A percentile compares a stretch with the other conserved stretches of the same genome.
Evolutionary conservation across 768 basidiomycete species (phyloP).

Genomic region (Rhizopogon vesiculosus): DNA sequence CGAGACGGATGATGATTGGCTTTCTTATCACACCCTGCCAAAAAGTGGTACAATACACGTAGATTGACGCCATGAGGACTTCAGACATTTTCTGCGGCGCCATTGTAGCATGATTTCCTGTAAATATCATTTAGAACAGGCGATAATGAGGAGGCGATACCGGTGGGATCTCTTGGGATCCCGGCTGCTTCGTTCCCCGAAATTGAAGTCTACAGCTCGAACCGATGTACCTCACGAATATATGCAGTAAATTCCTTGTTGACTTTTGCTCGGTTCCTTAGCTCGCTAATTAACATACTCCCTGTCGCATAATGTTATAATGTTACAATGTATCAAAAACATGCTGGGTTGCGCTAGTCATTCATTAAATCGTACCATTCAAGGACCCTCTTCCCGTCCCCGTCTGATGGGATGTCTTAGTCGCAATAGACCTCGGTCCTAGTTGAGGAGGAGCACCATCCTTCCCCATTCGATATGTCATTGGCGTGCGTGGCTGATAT

Average conservation of each 20-base stretch:
- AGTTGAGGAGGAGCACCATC: constrained; percentile 11
- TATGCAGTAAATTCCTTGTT: too few species aligned
- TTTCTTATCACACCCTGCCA: neutral
- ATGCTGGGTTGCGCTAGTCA: too few species aligned
- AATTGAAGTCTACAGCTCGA: too few species aligned
- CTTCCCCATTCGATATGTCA: constrained; percentile 11
- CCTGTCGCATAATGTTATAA: too few species aligned
- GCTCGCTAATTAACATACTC: too few species aligned
- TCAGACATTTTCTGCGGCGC: neutral
- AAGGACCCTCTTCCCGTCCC: too few species aligned
- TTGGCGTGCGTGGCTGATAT: constrained; percentile 22
- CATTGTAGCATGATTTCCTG: neutral
- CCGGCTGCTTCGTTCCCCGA: too few species aligned
- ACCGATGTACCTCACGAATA: too few species aligned
- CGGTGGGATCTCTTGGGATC: constrained; percentile 8
- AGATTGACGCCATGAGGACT: neutral
- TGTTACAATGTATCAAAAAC: too few species aligned
- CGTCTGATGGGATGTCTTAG: neutral
- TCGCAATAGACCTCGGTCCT: constrained; percentile 3
- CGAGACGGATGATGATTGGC: constrained; percentile 8
- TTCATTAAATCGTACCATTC: too few species aligned
- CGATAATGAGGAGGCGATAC: constrained; percentile 22
- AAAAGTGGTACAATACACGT: neutral
- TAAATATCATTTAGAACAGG: neutral
- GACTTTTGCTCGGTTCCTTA: too few species aligned